A percentile compares a stretch with the other conserved stretches of the same genome.
Evolutionary conservation across 2,329 filamentous ascomycete genomes (phyloP).

Genomic region (Ophiostoma sp.): DNA sequence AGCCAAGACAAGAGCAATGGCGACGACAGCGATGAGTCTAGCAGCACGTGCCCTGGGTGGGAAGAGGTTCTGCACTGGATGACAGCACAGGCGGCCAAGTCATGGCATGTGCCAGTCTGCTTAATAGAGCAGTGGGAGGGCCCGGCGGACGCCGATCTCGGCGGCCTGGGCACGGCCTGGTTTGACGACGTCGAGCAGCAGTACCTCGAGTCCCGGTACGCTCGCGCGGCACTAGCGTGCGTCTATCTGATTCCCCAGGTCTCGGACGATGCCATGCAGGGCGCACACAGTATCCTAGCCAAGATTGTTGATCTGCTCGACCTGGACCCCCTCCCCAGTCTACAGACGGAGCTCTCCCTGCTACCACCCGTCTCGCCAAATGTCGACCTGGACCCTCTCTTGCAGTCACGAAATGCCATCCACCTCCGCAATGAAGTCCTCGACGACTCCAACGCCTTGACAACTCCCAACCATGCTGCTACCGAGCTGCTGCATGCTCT

Average conservation of each 20-base stretch:
- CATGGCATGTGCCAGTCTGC: constrained; percentile 58
- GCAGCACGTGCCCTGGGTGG: constrained; percentile 53
- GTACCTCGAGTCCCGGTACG: constrained; percentile 59
- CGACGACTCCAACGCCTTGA: constrained; percentile 58
- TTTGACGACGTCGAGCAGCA: constrained; percentile 56
- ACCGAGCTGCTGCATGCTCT: constrained; percentile 59
- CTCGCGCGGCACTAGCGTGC: constrained; percentile 60
- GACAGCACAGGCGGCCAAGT: constrained; percentile 48
- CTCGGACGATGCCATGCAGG: constrained; percentile 52
- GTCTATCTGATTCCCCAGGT: constrained; percentile 62
- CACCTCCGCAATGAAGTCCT: constrained; percentile 52
- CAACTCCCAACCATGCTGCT: constrained; percentile 51
- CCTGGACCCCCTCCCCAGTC: constrained; percentile 47
- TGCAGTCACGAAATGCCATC: constrained; percentile 40
- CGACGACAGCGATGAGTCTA: constrained; percentile 23
- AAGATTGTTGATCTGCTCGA: constrained; percentile 58
- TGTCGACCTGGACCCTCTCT: constrained; percentile 32
- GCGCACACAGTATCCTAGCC: constrained; percentile 55
- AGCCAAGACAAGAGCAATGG: too few relatives aligned
- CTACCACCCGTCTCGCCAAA: constrained; percentile 39
- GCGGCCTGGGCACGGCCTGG: constrained; percentile 52
- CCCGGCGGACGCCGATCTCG: constrained; percentile 63
- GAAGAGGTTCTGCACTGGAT: constrained; percentile 66
- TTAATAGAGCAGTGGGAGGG: constrained; percentile 69
- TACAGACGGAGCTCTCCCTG: constrained; percentile 45